Evolutionary conservation across 768 basidiomycete species (phyloP).

Genomic region (Tulasnella sp.): DNA sequence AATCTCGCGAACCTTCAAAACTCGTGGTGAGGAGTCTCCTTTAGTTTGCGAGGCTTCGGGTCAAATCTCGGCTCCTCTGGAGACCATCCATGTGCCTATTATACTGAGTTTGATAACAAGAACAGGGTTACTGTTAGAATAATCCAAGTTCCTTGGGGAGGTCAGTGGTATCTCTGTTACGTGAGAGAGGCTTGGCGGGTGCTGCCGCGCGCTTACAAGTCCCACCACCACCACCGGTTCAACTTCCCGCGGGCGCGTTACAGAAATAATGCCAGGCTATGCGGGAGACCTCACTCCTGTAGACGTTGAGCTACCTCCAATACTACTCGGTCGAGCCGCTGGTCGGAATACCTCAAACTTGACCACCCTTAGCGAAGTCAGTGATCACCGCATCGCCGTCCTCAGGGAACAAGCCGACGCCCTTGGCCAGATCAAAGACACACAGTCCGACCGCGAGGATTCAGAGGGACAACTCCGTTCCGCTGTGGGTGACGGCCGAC

Average conservation of each 20-base stretch:
- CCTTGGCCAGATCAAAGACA: conserved; percentile 67
- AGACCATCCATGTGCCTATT: no score
- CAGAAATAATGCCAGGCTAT: conserved; percentile 2
- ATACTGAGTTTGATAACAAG: no score
- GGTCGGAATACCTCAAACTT: conserved; percentile 37
- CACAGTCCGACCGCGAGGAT: conserved; percentile 59
- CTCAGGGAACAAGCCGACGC: conserved; percentile 71
- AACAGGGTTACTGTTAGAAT: no score
- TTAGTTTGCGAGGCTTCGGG: no score
- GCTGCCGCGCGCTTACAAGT: neutral
- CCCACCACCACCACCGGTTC: neutral
- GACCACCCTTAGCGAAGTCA: conserved; percentile 43
- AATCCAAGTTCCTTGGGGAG: no score
- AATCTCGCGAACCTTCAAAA: no score
- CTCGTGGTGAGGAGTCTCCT: no score
- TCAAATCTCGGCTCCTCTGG: no score
- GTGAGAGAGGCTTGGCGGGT: neutral
- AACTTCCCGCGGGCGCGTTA: neutral
- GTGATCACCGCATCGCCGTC: conserved; percentile 14
- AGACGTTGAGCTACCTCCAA: conserved; percentile 11
- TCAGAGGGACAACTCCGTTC: conserved; percentile 69
- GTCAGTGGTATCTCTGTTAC: neutral
- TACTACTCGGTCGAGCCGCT: conserved; percentile 7
- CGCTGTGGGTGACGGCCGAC: conserved; percentile 68
- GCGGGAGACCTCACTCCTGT: conserved; percentile 12